Conservation (phyloP, 306 rosid genomes). For the Oemleria cerasiformis region DNA sequence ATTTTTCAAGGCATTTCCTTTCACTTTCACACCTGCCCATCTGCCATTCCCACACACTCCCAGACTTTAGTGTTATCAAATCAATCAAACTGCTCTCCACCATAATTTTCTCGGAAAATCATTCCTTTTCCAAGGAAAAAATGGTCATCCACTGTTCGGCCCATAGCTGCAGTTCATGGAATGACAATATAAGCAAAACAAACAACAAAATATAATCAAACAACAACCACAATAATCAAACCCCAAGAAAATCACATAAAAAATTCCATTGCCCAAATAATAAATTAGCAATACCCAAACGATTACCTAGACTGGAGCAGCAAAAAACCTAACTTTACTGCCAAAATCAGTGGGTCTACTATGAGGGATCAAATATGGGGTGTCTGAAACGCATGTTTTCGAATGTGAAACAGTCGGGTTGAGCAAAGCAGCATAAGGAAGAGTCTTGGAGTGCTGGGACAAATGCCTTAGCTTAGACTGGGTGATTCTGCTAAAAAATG, state of each 20-base stretch:
- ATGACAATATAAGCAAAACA: neutral
- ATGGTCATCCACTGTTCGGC: too few species aligned
- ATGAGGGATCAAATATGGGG: constrained; percentile 24
- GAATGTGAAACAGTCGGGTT: constrained; percentile 27
- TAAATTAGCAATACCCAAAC: neutral
- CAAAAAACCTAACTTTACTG: constrained; percentile 49
- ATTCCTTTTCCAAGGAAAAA: too few species aligned
- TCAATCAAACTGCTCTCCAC: too few species aligned
- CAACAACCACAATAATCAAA: neutral
- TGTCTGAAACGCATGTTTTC: constrained; percentile 24
- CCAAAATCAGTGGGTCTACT: constrained; percentile 26
- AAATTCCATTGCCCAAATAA: neutral
- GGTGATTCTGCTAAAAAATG: constrained; percentile 46
- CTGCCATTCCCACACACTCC: too few species aligned
- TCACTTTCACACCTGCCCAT: too few species aligned
- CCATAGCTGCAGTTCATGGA: too few species aligned
- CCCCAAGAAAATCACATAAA: neutral
- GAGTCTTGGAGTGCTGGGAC: constrained; percentile 31
- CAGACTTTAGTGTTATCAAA: too few species aligned
- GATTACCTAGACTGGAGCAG: constrained; percentile 61
- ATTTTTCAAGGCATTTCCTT: too few species aligned
- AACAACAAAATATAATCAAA: neutral
- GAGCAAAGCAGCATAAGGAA: constrained; percentile 27
- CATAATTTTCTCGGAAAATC: too few species aligned
- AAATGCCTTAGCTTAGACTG: constrained; percentile 41